These are phyloP conservation scores for Thecaphora frezii DNA, from an alignment of 1,284 basidiomycete species.

Conservation along the genomic window DNA sequence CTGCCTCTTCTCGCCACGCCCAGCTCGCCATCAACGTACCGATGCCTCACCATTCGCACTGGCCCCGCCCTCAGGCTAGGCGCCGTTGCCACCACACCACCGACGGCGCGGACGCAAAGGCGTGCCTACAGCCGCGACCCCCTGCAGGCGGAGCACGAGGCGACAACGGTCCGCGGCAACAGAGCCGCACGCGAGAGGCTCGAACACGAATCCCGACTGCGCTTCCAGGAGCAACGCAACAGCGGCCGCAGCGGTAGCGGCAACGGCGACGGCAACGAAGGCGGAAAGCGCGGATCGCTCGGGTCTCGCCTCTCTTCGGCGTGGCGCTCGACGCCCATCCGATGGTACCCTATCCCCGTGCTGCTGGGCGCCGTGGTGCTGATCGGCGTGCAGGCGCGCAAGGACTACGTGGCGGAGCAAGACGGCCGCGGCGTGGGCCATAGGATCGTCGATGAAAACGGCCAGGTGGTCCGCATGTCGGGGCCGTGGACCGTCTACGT, in stretches of 20 bases:
- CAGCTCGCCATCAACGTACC: too few relatives aligned
- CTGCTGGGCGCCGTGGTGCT: conserved; percentile 65
- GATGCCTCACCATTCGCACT: too few relatives aligned
- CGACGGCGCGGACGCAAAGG: too few relatives aligned
- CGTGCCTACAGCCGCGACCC: conserved; percentile 41
- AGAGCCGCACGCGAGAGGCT: conserved; percentile 22
- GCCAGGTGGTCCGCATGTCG: conserved; percentile 67
- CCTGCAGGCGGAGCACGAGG: conserved; percentile 46
- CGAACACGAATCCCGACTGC: too few relatives aligned
- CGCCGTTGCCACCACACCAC: too few relatives aligned
- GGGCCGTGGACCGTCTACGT: conserved; percentile 98
- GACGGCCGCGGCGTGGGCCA: conserved; percentile 30
- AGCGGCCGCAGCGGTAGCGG: too few relatives aligned
- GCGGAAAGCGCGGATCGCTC: not conserved
- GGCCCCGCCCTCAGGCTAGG: too few relatives aligned
- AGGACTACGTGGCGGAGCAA: conserved; percentile 62
- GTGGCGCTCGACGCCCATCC: conserved; percentile 70
- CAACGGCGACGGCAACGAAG: not conserved
- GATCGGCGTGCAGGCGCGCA: conserved; percentile 68
- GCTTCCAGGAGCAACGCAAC: not conserved
- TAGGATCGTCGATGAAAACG: conserved; percentile 67
- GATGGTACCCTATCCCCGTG: conserved; percentile 93
- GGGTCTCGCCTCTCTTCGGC: not conserved
- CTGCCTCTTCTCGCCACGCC: too few relatives aligned
- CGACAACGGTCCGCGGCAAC: conserved; percentile 49